phyloP scores from a whole-genome alignment of 345 rosid genomes.

The Theobroma cacao region DNA sequence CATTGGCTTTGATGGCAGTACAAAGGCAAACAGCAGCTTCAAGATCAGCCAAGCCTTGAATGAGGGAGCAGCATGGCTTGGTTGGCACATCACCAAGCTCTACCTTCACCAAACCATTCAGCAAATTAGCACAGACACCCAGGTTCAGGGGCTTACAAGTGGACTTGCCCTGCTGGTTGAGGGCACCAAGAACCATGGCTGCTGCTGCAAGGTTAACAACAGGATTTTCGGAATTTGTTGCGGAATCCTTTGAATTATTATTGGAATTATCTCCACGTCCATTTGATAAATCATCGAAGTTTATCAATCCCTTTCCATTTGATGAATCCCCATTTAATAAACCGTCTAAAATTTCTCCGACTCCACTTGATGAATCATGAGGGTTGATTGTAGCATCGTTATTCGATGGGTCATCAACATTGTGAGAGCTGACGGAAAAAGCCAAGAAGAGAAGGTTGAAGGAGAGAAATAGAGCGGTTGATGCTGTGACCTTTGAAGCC shows the following conservation, averaged over 20 bases:
- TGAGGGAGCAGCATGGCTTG: slow-evolving; percentile 33
- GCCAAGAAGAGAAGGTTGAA: neutral
- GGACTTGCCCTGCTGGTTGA: neutral
- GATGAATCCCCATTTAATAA: too few species aligned
- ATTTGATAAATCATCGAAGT: too few species aligned
- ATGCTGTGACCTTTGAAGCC: neutral
- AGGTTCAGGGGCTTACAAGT: neutral
- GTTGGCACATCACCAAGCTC: neutral
- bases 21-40: slow-evolving; percentile 63
- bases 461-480: neutral
- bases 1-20: slow-evolving; percentile 44
- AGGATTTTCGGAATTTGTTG: neutral
- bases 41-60: slow-evolving; percentile 43
- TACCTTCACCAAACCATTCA: neutral
- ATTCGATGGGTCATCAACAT: too few species aligned
- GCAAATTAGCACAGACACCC: neutral
- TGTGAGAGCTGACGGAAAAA: neutral
- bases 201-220: too few species aligned
- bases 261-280: too few species aligned
- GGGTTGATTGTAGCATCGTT: too few species aligned
- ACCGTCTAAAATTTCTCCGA: too few species aligned
- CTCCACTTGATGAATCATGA: too few species aligned
- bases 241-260: too few species aligned
- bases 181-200: too few species aligned
- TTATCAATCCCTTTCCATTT: too few species aligned